phyloP scores from a whole-genome alignment of 805 yeast genomes.

The Lachancea sp. region DNA sequence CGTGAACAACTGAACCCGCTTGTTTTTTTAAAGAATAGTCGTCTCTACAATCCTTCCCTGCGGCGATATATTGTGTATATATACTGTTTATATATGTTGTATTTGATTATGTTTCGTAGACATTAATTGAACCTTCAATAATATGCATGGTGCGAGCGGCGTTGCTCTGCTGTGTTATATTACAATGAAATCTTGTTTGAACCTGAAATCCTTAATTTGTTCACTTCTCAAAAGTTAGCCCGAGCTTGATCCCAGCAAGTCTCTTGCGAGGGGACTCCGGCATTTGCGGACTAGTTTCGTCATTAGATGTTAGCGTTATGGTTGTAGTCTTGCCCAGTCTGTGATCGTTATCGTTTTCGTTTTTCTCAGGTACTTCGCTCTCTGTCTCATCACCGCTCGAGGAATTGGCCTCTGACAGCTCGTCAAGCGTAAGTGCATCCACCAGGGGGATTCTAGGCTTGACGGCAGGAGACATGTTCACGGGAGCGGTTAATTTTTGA shows the following conservation, averaged over 20 bases:
- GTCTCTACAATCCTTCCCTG: not conserved
- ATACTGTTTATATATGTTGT: not conserved
- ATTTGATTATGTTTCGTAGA: not conserved
- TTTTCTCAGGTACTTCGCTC: constrained; percentile 13
- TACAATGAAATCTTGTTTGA: constrained; percentile 1
- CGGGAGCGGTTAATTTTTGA: constrained; percentile 13
- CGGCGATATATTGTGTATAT: too few species aligned
- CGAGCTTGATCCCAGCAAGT: constrained; percentile 5
- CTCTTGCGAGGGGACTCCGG: constrained; percentile 5
- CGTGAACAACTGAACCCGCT: too few species aligned
- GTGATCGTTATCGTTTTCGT: constrained; percentile 8
- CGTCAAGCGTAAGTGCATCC: constrained; percentile 6
- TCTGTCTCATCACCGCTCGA: constrained; percentile 4
- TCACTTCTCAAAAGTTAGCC: constrained; percentile 4
- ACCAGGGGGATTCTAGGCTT: constrained; percentile 7
- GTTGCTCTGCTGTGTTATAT: constrained; percentile 1
- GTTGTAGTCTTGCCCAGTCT: constrained; percentile 3
- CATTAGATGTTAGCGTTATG: constrained; percentile 1
- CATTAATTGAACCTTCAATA: not conserved
- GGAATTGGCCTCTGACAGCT: constrained; percentile 5
- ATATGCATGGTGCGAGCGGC: not conserved
- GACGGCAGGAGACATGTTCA: constrained; percentile 6
- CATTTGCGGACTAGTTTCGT: not conserved
- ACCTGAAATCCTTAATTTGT: not conserved
- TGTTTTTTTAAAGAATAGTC: too few species aligned